Conservation (phyloP, 2,329 filamentous ascomycete species). For the Talaromyces funiculosus region DNA sequence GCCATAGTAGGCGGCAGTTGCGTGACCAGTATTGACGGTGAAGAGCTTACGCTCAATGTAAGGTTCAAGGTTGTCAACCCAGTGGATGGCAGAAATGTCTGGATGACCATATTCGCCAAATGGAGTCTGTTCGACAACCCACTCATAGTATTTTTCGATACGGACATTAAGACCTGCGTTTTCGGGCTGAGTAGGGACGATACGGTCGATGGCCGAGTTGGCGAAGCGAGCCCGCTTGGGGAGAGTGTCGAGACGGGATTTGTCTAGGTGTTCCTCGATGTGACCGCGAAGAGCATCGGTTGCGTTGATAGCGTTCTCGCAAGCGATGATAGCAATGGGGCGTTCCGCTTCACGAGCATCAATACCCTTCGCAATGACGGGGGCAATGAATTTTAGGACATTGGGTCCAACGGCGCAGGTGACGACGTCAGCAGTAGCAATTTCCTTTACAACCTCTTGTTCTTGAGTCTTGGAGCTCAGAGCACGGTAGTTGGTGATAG, state of each 20-base stretch:
- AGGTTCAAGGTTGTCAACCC: slow-evolving; percentile 82
- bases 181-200: slow-evolving; percentile 83
- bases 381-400: slow-evolving; percentile 92
- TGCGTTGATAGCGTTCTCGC: slow-evolving; percentile 94
- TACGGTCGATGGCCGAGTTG: slow-evolving; percentile 97
- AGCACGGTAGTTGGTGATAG: slow-evolving; percentile 91
- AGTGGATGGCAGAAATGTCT: slow-evolving; percentile 80
- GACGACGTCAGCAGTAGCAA: slow-evolving; percentile 79
- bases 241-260: slow-evolving; percentile 62
- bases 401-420: slow-evolving; percentile 97
- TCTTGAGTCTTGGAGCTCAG: slow-evolving; percentile 90
- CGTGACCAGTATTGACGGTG: slow-evolving; percentile 98
- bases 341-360: slow-evolving; percentile 61
- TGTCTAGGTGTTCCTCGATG: slow-evolving; percentile 72
- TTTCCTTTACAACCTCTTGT: slow-evolving; percentile 74
- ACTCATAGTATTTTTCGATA: slow-evolving; percentile 98
- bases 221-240: slow-evolving; percentile 76
- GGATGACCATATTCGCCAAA: slow-evolving; percentile 68
- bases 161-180: slow-evolving; percentile 81
- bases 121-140: slow-evolving; percentile 86
- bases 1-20: slow-evolving; percentile 91
- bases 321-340: slow-evolving; percentile 88
- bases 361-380: slow-evolving; percentile 91
- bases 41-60: slow-evolving; percentile 99
- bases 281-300: slow-evolving; percentile 78